Percentiles rank a stretch among this genome's conserved stretches.
phyloP scores from a whole-genome alignment of 176 grass and related monocot genomes.

The Phragmites australis region DNA sequence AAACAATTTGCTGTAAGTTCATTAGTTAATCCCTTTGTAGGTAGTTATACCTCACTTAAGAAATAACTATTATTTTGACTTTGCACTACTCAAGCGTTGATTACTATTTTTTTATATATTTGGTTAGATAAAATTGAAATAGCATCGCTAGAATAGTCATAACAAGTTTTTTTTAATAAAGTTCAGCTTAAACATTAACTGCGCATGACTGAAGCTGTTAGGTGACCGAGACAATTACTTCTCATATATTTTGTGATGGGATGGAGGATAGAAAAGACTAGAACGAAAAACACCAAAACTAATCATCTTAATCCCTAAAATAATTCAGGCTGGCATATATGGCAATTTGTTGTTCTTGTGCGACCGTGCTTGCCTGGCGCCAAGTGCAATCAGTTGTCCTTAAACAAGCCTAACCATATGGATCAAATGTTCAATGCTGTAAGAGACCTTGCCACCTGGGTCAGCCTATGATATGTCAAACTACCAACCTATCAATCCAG shows the following conservation, averaged over 20 bases:
- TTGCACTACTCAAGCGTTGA: no score
- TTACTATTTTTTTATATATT: no score
- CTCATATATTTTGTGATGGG: no score
- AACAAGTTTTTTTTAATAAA: no score
- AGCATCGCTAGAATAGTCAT: no score
- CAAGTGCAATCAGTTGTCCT: neutral
- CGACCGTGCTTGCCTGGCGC: neutral
- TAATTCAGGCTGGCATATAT: neutral
- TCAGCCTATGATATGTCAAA: neutral
- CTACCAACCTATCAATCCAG: neutral
- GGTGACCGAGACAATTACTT: no score
- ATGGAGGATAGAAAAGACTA: no score
- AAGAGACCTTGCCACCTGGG: neutral
- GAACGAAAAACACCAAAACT: neutral
- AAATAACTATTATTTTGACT: no score
- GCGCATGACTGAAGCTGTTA: no score
- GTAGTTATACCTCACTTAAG: no score
- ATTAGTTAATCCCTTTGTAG: neutral
- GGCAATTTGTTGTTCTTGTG: neutral
- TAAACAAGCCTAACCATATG: neutral
- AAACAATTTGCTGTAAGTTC: neutral
- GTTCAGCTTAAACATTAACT: no score
- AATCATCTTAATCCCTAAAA: neutral
- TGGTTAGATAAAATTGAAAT: no score
- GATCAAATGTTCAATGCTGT: neutral